These are phyloP conservation scores for Kwoniella newhampshirensis DNA, from an alignment of 768 basidiomycete genomes.

Conservation along the genomic window DNA sequence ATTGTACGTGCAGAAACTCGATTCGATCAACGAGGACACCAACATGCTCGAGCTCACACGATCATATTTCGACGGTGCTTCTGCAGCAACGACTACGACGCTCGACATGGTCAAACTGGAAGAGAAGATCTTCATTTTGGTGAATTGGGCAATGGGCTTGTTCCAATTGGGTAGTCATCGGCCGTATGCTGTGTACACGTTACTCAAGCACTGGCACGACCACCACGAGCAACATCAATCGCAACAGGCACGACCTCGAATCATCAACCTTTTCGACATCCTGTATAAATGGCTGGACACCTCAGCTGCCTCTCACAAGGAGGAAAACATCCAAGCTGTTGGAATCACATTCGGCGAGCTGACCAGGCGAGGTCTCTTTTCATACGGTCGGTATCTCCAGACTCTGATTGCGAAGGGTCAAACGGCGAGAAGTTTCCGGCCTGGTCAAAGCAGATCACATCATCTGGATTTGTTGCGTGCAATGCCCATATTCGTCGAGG, in stretches of 20 bases:
- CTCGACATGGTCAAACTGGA: slow-evolving; percentile 33
- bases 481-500: slow-evolving; percentile 44
- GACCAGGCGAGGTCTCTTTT: slow-evolving; percentile 43
- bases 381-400: slow-evolving; percentile 46
- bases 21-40: slow-evolving; percentile 42
- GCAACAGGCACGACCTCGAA: slow-evolving; percentile 6
- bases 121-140: slow-evolving; percentile 41
- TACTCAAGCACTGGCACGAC: slow-evolving; percentile 41
- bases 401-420: slow-evolving; percentile 41
- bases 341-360: slow-evolving; percentile 47
- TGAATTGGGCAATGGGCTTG: slow-evolving; percentile 47
- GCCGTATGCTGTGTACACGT: slow-evolving; percentile 41
- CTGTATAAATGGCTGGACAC: slow-evolving; percentile 48
- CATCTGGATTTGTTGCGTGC: slow-evolving; percentile 36
- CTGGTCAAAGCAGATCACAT: slow-evolving; percentile 21
- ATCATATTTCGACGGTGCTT: slow-evolving; percentile 40
- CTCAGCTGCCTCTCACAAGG: slow-evolving; percentile 31
- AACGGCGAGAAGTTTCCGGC: slow-evolving; percentile 24
- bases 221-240: slow-evolving; percentile 28
- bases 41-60: slow-evolving; percentile 40
- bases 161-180: slow-evolving; percentile 44
- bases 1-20: slow-evolving; percentile 33
- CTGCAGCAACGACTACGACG: slow-evolving; percentile 23
- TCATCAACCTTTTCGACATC: slow-evolving; percentile 37
- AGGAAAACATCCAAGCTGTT: slow-evolving; percentile 39